Base-by-base conservation (phyloP, 164 flowering plant genomes). In the Stephania cephalantha region DNA sequence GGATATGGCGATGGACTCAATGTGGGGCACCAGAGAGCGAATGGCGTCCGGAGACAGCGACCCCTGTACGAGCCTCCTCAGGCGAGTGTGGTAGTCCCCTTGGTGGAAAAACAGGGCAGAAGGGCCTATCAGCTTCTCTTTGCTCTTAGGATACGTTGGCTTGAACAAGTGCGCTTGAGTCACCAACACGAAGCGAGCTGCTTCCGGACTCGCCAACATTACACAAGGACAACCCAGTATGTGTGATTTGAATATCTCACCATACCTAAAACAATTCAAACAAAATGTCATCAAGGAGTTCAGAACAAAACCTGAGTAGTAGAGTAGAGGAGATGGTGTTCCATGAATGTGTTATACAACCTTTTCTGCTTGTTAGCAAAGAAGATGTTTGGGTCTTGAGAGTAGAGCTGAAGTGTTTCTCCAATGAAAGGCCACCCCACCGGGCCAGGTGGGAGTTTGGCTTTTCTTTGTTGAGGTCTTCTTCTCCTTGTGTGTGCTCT, bases 121-220 rank as follows among this genome's bases (percentile, higher is more conserved):
- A 3, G 90, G 92, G 1, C 97, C 98, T 20, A 95, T 88, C 77
- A 95, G 48, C 22, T 72, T 82, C 75, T 90, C 95, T 74, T 95
- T 95, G 85, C 97, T 90, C 73, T 82, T 87, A 7, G 98, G 98
- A 78, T 90, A 95, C 2, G 98, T 90, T 22, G 98, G 97, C 85
- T 89, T 91, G 87, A 95, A 95, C 82, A 95, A 76, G 71, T 91
- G 88, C 25, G 97, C 88, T 35, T 87, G 84, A n/a, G 85, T 89
- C 75, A 87, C 87, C 68, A 95, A 75, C 73, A 95, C 98, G 46
- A 90, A 89, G 72, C 84, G 76, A 15, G 95, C 86, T 0, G 98
- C 97, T 71, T 95, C 97, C 0, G 95, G 95, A 81, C 95, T 88
- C 3, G 95, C 91, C 84, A 94, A 70, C 97, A 94, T 91, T 29